A percentile compares a stretch with the other conserved stretches of the same genome.
Conservation (phyloP, 2,329 filamentous ascomycete species). For the Meredithiella fracta region DNA sequence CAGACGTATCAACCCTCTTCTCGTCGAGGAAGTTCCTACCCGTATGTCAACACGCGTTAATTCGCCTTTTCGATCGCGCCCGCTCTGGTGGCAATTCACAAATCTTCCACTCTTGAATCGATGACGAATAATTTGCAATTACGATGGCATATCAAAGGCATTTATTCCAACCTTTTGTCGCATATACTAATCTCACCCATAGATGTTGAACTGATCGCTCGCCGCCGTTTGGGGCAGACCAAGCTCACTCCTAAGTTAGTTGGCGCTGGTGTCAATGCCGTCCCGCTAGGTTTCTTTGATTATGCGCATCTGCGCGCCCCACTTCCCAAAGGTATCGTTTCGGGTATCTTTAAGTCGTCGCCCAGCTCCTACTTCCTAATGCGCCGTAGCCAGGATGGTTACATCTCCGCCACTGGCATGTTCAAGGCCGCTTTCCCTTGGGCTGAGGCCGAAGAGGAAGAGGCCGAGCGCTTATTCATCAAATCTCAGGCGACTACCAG, state of each 20-base stretch:
- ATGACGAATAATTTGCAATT: neutral
- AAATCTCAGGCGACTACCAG: slow-evolving; percentile 71
- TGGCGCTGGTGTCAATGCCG: slow-evolving; percentile 56
- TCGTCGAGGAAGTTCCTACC: slow-evolving; percentile 41
- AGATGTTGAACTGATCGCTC: slow-evolving; percentile 62
- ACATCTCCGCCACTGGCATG: slow-evolving; percentile 75
- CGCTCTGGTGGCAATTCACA: neutral
- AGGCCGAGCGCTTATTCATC: slow-evolving; percentile 64
- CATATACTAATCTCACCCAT: slow-evolving; percentile 9
- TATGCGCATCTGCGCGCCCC: slow-evolving; percentile 92
- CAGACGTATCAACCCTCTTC: slow-evolving; percentile 42
- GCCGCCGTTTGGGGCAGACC: slow-evolving; percentile 82
- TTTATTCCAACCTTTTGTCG: too few species aligned
- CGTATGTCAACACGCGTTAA: slow-evolving; percentile 13
- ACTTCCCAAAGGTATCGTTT: slow-evolving; percentile 76
- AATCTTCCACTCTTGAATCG: neutral
- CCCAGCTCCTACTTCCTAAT: slow-evolving; percentile 95
- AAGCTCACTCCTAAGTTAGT: slow-evolving; percentile 72
- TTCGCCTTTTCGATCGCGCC: neutral
- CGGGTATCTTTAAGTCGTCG: slow-evolving; percentile 79
- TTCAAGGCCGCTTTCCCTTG: slow-evolving; percentile 82
- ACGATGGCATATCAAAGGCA: too few species aligned
- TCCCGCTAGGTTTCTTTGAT: slow-evolving; percentile 70
- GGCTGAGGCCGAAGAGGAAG: slow-evolving; percentile 55
- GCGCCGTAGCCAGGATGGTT: slow-evolving; percentile 73